Evolutionary conservation across 352 stramenopile species (phyloP), one percentile per base, ranked within the genome.

Genomic region (Albugo laibachii): DNA sequence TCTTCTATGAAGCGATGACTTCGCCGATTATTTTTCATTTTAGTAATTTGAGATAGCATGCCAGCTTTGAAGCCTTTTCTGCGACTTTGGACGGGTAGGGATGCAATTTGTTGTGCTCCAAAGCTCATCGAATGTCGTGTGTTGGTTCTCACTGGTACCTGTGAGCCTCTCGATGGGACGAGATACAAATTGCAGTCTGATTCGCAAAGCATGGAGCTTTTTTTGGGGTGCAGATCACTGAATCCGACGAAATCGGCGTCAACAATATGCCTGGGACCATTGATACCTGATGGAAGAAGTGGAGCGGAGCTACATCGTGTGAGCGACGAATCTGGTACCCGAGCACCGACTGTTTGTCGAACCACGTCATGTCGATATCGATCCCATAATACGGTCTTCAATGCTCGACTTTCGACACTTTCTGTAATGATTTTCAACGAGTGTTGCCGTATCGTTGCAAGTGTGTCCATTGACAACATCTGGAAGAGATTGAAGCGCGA

Each of bases 401-500:
- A 50, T 1, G 73, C 71, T 2, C 75, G 69, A 36, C 62, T 80
- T 47, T 80, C 62, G 39, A 87, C 68, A 40, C 65, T 82, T 47
- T 84, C 75, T 27, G 61, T 59, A 8, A 72, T 63, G 27, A 65
- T 75, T 13, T 68, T 65, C 10, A 61, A 58, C 5, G 70, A 71
- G 0, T 70, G 83, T 10, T 65, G 67, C 54, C 83, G 75, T 1
- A 87, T 60, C 48, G 72, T 84, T 24, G 60, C 68, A 0, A 72
- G 69, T 24, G 75, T 73, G 44, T 76, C 65, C 1, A 70, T 45
- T 6, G 72, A 79, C 65, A 57, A 81, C 13, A 88, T 56, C 47
- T 88, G 76, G 47, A 88, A 88, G 11, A 85, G 83, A 37, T 88
- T 71, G 46, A 85, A 88, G 19, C 76, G 65, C 18, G 76, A 88